Conservation (phyloP, 305 asterid species). For the Coffea humblotiana region DNA sequence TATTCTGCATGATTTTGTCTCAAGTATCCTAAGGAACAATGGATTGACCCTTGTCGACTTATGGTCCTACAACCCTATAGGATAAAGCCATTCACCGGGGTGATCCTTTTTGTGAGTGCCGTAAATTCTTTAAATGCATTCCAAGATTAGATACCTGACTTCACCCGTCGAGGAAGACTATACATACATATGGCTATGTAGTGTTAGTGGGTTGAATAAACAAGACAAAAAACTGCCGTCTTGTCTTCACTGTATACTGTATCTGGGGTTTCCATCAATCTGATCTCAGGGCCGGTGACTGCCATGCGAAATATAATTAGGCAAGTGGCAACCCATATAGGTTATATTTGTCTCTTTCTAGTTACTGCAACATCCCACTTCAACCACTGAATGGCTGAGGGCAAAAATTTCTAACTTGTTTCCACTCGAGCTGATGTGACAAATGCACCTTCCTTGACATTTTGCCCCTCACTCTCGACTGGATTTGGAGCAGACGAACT, state of each 20-base stretch:
- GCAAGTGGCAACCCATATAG: background rate
- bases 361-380: background rate
- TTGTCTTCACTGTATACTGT: background rate
- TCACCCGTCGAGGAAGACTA: background rate
- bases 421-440: background rate
- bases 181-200: background rate
- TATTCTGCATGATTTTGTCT: constrained; percentile 15
- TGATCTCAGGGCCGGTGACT: background rate
- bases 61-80: background rate
- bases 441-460: constrained; percentile 9
- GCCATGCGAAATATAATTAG: background rate
- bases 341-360: background rate
- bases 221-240: constrained; percentile 2
- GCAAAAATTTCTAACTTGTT: background rate
- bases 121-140: background rate
- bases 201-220: background rate
- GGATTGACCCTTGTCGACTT: background rate
- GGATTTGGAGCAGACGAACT: background rate
- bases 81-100: background rate
- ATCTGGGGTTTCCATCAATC: background rate
- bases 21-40: constrained; percentile 4
- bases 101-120: constrained; percentile 5
- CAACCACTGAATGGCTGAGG: background rate
- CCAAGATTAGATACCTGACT: background rate
- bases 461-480: background rate